Evolutionary conservation across 169 alveolate species (phyloP), one percentile per base, ranked within the genome.

Genomic region (Babesia bigemina): DNA sequence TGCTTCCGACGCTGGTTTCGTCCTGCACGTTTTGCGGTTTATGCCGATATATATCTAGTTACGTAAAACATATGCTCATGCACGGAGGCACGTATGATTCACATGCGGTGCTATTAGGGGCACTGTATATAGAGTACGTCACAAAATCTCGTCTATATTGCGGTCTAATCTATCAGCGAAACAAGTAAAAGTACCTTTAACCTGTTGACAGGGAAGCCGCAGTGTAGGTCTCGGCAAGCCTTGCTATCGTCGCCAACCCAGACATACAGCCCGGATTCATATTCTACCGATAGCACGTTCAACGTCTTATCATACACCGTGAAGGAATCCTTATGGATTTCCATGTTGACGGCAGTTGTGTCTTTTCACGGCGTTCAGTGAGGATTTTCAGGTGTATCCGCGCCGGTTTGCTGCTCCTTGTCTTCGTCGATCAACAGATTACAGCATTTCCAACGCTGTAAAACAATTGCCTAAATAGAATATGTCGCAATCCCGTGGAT

Each of bases 211-310:
- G 86, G 90, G 75, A 83, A 74, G 0, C 82, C 84, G 39, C 85
- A 73, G 52, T 83, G 90, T 13, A 83, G 70, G 26, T 83, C 90
- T 22, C 50, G 44, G 63, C 45, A 83, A 28, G 55, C 24, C 55
- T 29, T 69, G 42, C 42, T 65, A 48, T 75, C 72, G 42, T 83
- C 90, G 14, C 90, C 90, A 24, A 83, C 76, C 90, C 90, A 83
- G 22, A 83, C 33, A 44, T 83, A 83, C 16, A 75, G 47, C 13
- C 66, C 63, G 22, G 33, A 28, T 19, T 72, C 42, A 19, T 61
- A 72, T 16, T 58, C 67, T 4, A 81, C 69, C 28, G 88, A 59
- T 56, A 81, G 6, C 17, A 81, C 63, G 36, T 63, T 62, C 29
- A 81, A 21, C 4, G 57, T 44, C 17, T 62, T 57, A 42, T 81